phyloP scores from a whole-genome alignment of 106 monocot species.

The Gastrodia elata region DNA sequence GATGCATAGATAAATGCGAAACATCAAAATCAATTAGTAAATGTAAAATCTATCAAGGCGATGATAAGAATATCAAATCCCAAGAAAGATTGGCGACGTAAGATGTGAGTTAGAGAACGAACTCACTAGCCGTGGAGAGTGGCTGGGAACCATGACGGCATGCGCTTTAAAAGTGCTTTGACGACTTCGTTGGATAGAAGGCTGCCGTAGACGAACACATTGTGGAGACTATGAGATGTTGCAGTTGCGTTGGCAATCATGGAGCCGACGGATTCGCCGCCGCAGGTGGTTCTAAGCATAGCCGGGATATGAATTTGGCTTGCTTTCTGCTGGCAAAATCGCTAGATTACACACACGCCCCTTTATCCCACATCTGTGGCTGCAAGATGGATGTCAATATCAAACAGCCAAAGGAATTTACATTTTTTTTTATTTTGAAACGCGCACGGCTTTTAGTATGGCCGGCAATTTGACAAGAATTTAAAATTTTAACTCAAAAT shows the following conservation, averaged over 20 bases:
- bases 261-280: neutral
- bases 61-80: neutral
- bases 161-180: slow-evolving; percentile 49
- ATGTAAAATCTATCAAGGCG: neutral
- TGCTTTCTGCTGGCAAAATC: no score
- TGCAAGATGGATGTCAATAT: no score
- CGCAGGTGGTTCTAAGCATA: no score
- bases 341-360: no score
- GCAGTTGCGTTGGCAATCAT: neutral
- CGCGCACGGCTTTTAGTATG: no score
- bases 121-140: slow-evolving; percentile 48
- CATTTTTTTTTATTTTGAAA: no score
- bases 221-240: slow-evolving; percentile 22
- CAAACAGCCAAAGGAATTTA: no score
- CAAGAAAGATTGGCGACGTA: neutral
- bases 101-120: neutral
- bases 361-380: no score
- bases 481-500: no score
- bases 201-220: slow-evolving; percentile 86
- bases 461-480: no score
- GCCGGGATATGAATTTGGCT: no score
- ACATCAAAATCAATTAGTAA: neutral
- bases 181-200: slow-evolving; percentile 75
- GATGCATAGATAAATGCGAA: neutral
- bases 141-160: slow-evolving; percentile 59